Conservation (phyloP, 1,284 basidiomycete genomes). For the Moesziomyces parantarcticus region DNA sequence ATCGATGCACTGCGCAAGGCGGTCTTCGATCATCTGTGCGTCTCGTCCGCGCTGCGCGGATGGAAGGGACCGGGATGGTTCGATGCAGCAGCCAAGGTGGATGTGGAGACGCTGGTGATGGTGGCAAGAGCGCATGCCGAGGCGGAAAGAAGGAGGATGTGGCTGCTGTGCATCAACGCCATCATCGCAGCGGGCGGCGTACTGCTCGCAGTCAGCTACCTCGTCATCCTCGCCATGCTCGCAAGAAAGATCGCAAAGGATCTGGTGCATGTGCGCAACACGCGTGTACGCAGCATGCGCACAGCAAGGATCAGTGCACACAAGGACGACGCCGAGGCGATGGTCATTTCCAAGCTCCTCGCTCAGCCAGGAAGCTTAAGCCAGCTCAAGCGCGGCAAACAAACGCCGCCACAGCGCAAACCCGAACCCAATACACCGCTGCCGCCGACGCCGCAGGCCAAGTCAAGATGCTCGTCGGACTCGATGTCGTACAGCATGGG, state of each 20-base stretch:
- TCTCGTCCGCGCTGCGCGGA: neutral
- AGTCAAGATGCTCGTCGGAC: neutral
- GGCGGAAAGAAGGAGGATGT: conserved; percentile 1
- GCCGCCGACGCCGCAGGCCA: neutral
- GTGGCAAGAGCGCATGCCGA: conserved; percentile 5
- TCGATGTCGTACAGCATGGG: neutral
- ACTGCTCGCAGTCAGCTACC: conserved; percentile 1
- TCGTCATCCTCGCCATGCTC: conserved; percentile 10
- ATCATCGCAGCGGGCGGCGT: conserved; percentile 15
- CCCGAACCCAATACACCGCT: neutral
- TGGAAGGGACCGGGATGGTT: neutral
- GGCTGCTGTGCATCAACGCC: conserved; percentile 6
- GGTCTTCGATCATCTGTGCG: neutral
- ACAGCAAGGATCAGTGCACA: too few species aligned
- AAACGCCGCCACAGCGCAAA: neutral
- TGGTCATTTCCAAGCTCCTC: neutral
- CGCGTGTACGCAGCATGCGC: too few species aligned
- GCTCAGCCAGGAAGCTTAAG: neutral
- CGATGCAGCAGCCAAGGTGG: too few species aligned
- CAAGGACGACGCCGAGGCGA: neutral
- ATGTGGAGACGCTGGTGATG: neutral
- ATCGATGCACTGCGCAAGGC: conserved; percentile 3
- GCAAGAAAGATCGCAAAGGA: conserved; percentile 16
- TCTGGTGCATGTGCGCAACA: conserved; percentile 13
- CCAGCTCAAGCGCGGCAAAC: neutral